Evolutionary conservation across 495 filamentous ascomycete genomes (phyloP).

Genomic region (Xylaria intraflava): DNA sequence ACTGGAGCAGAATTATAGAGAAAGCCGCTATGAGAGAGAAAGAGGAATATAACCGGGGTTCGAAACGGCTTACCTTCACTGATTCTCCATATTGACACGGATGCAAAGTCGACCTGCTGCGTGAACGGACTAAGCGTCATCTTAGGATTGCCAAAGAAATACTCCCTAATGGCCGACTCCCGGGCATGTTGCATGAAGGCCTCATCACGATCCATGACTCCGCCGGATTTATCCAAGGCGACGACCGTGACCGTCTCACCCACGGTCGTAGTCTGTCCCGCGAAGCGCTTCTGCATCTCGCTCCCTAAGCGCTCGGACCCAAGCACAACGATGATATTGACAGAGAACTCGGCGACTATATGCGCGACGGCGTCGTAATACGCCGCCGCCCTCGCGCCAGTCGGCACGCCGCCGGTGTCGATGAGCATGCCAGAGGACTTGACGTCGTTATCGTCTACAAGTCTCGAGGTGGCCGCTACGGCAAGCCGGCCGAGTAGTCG

Average conservation of each 20-base stretch:
- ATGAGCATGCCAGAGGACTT: conserved; percentile 73
- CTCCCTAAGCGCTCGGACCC: conserved; percentile 77
- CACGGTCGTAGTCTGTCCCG: conserved; percentile 51
- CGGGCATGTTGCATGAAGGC: conserved; percentile 62
- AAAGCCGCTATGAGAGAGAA: background rate
- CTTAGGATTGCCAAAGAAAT: conserved; percentile 83
- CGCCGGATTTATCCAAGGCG: conserved; percentile 78
- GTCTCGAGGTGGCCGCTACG: conserved; percentile 66
- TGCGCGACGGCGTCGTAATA: conserved; percentile 65
- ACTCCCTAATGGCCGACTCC: conserved; percentile 74
- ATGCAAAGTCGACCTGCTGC: conserved; percentile 66
- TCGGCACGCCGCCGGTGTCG: conserved; percentile 69
- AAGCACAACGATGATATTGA: conserved; percentile 74
- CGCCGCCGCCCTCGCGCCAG: conserved; percentile 41
- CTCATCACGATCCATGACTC: conserved; percentile 75
- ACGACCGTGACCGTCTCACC: conserved; percentile 65
- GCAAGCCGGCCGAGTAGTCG: conserved; percentile 70
- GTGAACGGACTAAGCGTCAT: conserved; percentile 78
- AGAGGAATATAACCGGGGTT: background rate
- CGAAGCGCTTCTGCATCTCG: conserved; percentile 68
- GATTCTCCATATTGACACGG: conserved; percentile 63
- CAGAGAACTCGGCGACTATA: conserved; percentile 79
- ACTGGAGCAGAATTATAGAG: background rate
- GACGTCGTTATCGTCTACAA: conserved; percentile 68
- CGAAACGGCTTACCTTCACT: conserved; percentile 45